Base-by-base conservation (phyloP, 2,329 filamentous ascomycete genomes). In the Aureobasidium pullulans region DNA sequence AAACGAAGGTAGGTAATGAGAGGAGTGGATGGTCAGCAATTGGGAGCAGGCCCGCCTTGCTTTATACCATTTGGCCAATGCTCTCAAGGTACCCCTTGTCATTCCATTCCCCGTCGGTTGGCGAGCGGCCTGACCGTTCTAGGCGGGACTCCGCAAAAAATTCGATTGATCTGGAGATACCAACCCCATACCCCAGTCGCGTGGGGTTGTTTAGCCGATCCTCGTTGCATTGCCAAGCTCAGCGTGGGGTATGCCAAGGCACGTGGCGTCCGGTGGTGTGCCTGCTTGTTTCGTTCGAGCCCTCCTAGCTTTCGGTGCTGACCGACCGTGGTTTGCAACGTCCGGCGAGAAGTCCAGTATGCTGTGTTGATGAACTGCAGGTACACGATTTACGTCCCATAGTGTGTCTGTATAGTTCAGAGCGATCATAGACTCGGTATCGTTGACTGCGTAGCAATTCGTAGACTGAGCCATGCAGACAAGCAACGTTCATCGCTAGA, bases 141-240 rank as follows among this genome's bases (percentile, higher is more conserved):
- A 43, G 29, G 50, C 50, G 36, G n/a, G 36, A 43, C 50, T 23
- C 50, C 37, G 34, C 50, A 42, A 11, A 28, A 40, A n/a, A 52
- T 42, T 40, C 37, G 37, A 54, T 54, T 42, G 50, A 34, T 43
- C 37, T 54, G 50, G 50, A 54, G 50, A 54, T 43, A 50, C n/a
- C 3, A 32, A 32, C 50, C 50, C 50, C 50, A 34, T 15, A 54
- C 34, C 49, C 34, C 49, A 52, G 49, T 40, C n/a, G 34, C 15
- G 49, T 29, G 49, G 49, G 23, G 49, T 23, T 52, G 49, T 31
- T 15, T 37, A 31, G 28, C 50, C 50, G 37, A 54, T 52, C 48
- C 19, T 34, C 34, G 11, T 8, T 34, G 10, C 9, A 11, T 23
- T 36, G 37, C 49, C 49, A 52, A 52, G 49, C 6, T n/a, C 13